Conservation (phyloP, 1,284 basidiomycete genomes). For the Mycena citricolor region DNA sequence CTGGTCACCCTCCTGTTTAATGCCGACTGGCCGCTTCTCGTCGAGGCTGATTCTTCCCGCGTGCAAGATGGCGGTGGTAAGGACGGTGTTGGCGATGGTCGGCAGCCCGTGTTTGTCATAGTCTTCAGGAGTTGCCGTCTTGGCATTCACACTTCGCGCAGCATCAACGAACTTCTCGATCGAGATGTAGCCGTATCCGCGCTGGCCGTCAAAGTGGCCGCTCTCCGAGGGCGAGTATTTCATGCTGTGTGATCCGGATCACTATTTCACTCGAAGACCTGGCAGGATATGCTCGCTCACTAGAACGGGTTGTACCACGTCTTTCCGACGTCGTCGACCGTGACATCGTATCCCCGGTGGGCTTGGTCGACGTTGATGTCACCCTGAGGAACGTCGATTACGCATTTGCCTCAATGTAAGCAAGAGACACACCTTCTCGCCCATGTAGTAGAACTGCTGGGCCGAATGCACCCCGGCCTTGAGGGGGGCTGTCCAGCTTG, state of each 20-base stretch:
- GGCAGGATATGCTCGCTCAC: no score
- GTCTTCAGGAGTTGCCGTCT: conserved; percentile 59
- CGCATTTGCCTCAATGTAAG: conserved; percentile 2
- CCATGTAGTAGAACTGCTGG: conserved; percentile 95
- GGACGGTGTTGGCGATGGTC: conserved; percentile 84
- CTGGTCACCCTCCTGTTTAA: conserved; percentile 63
- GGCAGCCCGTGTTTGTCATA: conserved; percentile 83
- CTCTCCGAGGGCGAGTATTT: conserved; percentile 90
- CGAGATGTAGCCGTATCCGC: conserved; percentile 88
- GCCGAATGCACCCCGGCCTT: conserved; percentile 81
- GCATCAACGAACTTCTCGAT: conserved; percentile 92
- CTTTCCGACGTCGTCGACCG: conserved; percentile 81
- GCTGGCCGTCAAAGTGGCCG: conserved; percentile 91
- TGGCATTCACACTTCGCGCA: conserved; percentile 74
- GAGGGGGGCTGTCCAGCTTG: conserved; percentile 84
- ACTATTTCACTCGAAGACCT: no score
- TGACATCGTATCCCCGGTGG: conserved; percentile 88
- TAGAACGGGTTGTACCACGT: conserved; percentile 89
- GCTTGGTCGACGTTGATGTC: conserved; percentile 93
- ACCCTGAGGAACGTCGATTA: conserved; percentile 48
- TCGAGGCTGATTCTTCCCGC: conserved; percentile 88
- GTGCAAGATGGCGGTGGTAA: conserved; percentile 90
- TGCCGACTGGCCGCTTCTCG: conserved; percentile 79
- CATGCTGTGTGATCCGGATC: no score
- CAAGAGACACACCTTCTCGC: conserved; percentile 60